Base-by-base conservation (phyloP, 192 early-diverging fungal genomes). In the Coemansia sp. region DNA sequence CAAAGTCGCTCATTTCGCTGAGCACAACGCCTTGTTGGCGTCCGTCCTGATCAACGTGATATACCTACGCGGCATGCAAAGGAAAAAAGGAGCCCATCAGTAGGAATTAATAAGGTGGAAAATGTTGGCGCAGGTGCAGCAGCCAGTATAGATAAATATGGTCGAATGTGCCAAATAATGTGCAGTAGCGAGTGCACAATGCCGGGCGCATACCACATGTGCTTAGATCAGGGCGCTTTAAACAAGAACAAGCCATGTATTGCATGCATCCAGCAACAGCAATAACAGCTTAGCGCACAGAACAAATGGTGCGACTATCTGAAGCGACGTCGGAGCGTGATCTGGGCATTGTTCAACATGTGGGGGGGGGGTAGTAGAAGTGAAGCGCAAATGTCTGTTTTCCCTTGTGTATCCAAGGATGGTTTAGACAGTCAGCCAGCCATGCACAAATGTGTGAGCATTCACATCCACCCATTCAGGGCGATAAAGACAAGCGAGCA, bases 1-100 rank as follows among this genome's bases (percentile, higher is more conserved):
- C 89, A 49, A 90, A 73, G 38, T 87, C 84, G 12, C 88, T 88
- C 93, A 95, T 95, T 68, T 90, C 85, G 77, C 84, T 83, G 24
- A 84, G 80, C 23, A 95, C 90, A 8, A 94, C 93, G 16, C 93
- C 93, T 55, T 92, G 87, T 41, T 90, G 84, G 30, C 85, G 85
- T 7, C 83, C 89, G 14, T 86, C 74, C 24, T 85, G 85, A 58
- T 94, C 90, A 49, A 93, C 70, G 67, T 94, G 92, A 71, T 89
- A 90, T 25, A 79, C 71, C 76, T 79, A 78, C 22, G 25, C 26
- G 14, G 24, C 32, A 59, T 16, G 31, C 18, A 56, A 32, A 30
- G 4, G 23, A 52, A 34, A 34, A 10, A 5, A 34, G n/a, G n/a
- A 4, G 47, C 18, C 50, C 7, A 6, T 18, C 14, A 18, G 38